A percentile compares a stretch with the other conserved stretches of the same genome.
phyloP scores from a whole-genome alignment of 129 eudicot genomes.

The Artemisia tridentata region DNA sequence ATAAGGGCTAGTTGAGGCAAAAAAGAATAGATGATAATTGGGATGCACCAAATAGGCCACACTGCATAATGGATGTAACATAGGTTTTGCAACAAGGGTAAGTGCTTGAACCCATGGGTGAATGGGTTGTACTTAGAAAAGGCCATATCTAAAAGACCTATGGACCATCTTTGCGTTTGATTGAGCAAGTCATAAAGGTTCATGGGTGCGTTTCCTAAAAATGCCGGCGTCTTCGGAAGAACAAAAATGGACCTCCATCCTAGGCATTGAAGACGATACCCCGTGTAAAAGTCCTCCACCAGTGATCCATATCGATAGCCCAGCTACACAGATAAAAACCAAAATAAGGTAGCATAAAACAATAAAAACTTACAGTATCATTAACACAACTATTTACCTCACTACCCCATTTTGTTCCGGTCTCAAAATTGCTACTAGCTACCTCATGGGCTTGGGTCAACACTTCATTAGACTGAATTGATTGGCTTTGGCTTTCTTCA shows the following conservation, averaged over 20 bases:
- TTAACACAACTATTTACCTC: conserved; percentile 32
- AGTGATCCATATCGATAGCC: conserved; percentile 55
- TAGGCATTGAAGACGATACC: conserved; percentile 40
- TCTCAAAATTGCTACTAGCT: conserved; percentile 41
- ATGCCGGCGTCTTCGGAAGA: conserved; percentile 39
- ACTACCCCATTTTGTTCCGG: conserved; percentile 49
- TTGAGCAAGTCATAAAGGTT: conserved; percentile 44
- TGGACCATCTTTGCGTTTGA: conserved; percentile 53
- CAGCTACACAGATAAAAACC: conserved; percentile 27
- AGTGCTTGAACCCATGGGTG: conserved; percentile 21
- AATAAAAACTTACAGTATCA: background rate
- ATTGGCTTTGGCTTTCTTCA: conserved; percentile 34
- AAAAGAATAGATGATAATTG: conserved; percentile 40
- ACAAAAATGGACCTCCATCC: conserved; percentile 43
- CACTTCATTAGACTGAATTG: conserved; percentile 22
- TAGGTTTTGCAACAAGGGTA: conserved; percentile 29
- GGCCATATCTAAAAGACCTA: conserved; percentile 39
- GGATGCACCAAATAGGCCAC: conserved; percentile 51
- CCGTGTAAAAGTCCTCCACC: conserved; percentile 45
- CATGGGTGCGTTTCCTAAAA: conserved; percentile 51
- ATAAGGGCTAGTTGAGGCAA: conserved; percentile 45
- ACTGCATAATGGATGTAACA: conserved; percentile 33
- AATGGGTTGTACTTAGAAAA: conserved; percentile 33
- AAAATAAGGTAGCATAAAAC: background rate
- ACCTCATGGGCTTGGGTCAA: conserved; percentile 46